Conservation (phyloP, 768 basidiomycete genomes). For the Xanthoconium stramineum region DNA sequence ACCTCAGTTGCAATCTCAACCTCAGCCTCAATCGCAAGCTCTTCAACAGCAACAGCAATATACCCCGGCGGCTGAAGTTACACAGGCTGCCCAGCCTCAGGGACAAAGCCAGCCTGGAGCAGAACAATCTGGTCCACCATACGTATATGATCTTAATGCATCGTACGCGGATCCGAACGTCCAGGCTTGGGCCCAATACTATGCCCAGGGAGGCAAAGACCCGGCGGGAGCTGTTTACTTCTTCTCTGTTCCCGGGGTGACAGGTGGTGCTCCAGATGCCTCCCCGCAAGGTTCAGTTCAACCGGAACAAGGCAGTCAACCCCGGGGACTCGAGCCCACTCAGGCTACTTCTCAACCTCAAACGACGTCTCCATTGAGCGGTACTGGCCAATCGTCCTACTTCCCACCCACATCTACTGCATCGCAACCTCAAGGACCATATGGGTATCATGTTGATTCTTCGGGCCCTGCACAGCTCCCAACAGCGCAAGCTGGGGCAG, state of each 20-base stretch:
- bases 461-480: not conserved
- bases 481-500: conserved; percentile 3
- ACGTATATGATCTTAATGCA: conserved; percentile 57
- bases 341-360: conserved; percentile 20
- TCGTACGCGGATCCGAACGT: conserved; percentile 78
- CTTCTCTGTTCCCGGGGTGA: conserved; percentile 70
- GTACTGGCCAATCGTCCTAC: conserved; percentile 13
- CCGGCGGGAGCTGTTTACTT: conserved; percentile 79
- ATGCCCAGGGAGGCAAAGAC: conserved; percentile 75
- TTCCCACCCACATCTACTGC: not conserved
- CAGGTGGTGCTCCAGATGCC: conserved; percentile 35
- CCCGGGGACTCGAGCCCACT: conserved; percentile 11
- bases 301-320: conserved; percentile 11
- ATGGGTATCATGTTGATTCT: conserved; percentile 21
- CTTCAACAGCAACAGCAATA: conserved; percentile 27
- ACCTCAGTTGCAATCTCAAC: conserved; percentile 28
- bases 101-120: conserved; percentile 12
- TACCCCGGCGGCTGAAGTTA: conserved; percentile 4
- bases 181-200: conserved; percentile 86
- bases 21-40: conserved; percentile 36
- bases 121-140: conserved; percentile 43
- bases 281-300: conserved; percentile 3
- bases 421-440: conserved; percentile 19
- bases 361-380: conserved; percentile 11
- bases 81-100: conserved; percentile 11